A percentile compares a stretch with the other conserved stretches of the same genome.
Conservation (phyloP, 2,329 filamentous ascomycete genomes). For the Fusarium sp. region DNA sequence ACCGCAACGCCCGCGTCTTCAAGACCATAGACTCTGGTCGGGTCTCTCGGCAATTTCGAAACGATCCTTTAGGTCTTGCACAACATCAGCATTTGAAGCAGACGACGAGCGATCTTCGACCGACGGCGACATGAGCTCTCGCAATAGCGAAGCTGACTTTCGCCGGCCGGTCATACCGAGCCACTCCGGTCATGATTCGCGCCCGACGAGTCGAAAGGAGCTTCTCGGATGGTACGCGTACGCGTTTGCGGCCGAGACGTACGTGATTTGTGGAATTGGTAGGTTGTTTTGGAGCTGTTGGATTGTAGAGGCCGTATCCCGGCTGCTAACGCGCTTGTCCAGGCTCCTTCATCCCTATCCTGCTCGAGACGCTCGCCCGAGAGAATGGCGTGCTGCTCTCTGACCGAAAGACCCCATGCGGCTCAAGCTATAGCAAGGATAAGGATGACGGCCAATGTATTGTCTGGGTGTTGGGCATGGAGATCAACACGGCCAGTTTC, state of each 20-base stretch:
- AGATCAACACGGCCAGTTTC: conserved; percentile 96
- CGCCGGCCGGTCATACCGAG: conserved; percentile 53
- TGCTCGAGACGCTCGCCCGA: conserved; percentile 89
- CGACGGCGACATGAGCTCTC: conserved; percentile 48
- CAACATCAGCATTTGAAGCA: conserved; percentile 69
- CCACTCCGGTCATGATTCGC: conserved; percentile 84
- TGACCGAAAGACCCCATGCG: conserved; percentile 79
- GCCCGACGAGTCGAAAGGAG: conserved; percentile 88
- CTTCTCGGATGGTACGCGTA: conserved; percentile 95
- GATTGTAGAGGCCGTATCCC: not conserved
- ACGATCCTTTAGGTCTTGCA: conserved; percentile 63
- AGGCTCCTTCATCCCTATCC: conserved; percentile 96
- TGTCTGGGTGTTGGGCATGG: conserved; percentile 78
- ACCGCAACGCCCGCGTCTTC: conserved; percentile 53
- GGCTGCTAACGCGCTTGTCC: conserved; percentile 17
- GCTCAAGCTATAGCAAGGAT: conserved; percentile 64
- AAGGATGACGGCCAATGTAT: conserved; percentile 74
- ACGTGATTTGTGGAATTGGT: conserved; percentile 84
- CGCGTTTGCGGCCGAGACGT: conserved; percentile 94
- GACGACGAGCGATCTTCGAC: conserved; percentile 71
- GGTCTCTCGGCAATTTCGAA: conserved; percentile 62
- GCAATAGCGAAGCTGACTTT: conserved; percentile 50
- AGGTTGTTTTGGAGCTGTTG: conserved; percentile 46
- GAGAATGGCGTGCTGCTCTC: conserved; percentile 88
- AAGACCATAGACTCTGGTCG: conserved; percentile 55